Conservation (phyloP, 2,329 filamentous ascomycete species). For the Aspergillus ochraceoroseus region DNA sequence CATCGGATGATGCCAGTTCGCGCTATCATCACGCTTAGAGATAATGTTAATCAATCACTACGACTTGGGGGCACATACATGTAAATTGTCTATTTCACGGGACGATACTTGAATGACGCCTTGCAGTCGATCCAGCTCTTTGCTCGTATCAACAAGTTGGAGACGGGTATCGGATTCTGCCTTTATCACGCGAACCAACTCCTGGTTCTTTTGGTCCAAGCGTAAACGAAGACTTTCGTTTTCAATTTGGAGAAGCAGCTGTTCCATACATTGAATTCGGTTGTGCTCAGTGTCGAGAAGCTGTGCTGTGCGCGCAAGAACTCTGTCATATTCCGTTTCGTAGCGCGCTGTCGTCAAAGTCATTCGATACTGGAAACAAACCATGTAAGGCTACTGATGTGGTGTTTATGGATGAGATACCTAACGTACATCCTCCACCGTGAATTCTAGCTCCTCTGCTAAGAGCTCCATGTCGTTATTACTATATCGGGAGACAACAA, state of each 20-base stretch:
- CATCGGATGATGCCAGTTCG: conserved; percentile 65
- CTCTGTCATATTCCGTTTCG: conserved; percentile 66
- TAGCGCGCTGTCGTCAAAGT: conserved; percentile 52
- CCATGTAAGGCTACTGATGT: conserved; percentile 9
- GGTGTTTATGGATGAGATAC: not conserved
- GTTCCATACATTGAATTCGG: conserved; percentile 63
- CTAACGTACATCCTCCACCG: conserved; percentile 27
- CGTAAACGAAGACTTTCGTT: conserved; percentile 63
- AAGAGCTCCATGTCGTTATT: conserved; percentile 14
- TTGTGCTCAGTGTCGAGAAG: conserved; percentile 70
- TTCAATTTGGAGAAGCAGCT: conserved; percentile 69
- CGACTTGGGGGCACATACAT: conserved; percentile 39
- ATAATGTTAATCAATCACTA: conserved; percentile 18
- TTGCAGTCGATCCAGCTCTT: conserved; percentile 39
- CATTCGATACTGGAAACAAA: conserved; percentile 37
- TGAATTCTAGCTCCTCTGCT: conserved; percentile 9
- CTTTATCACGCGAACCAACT: conserved; percentile 49
- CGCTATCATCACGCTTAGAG: conserved; percentile 46
- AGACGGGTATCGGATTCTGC: conserved; percentile 41
- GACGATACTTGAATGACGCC: conserved; percentile 44
- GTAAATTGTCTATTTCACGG: conserved; percentile 54
- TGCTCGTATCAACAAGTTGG: conserved; percentile 48
- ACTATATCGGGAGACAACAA: too few relatives aligned
- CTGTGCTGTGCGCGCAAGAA: conserved; percentile 59
- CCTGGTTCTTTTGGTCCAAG: conserved; percentile 54